These are phyloP conservation scores for Prunus dulcis DNA, from an alignment of 306 rosid species.

Conservation along the genomic window DNA sequence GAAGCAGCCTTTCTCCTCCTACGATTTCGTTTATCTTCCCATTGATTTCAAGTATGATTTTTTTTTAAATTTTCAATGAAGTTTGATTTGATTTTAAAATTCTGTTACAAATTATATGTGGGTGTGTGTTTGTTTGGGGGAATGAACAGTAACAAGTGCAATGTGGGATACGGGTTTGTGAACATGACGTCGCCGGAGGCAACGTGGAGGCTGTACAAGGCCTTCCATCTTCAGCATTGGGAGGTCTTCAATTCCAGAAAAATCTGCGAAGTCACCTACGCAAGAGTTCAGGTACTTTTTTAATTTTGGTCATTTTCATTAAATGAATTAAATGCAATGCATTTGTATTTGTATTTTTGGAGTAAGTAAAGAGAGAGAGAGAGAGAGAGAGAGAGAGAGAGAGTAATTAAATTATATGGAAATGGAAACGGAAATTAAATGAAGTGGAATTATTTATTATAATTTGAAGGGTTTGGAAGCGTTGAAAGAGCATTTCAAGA, in stretches of 20 bases:
- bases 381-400: neutral
- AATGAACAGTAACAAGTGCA: conserved; percentile 81
- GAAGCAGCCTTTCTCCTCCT: conserved; percentile 65
- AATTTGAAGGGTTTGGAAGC: conserved; percentile 74
- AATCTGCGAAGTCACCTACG: conserved; percentile 86
- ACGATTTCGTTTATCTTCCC: conserved; percentile 90
- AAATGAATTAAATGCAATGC: too few species aligned
- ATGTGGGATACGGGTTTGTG: conserved; percentile 96
- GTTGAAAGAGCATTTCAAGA: conserved; percentile 89
- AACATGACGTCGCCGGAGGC: conserved; percentile 92
- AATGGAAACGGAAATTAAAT: too few species aligned
- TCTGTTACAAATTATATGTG: too few species aligned
- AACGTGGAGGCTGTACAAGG: conserved; percentile 73
- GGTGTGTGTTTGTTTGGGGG: neutral
- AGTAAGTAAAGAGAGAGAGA: too few species aligned
- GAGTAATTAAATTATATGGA: neutral
- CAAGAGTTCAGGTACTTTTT: conserved; percentile 70
- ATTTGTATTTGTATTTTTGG: too few species aligned
- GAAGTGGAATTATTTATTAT: too few species aligned
- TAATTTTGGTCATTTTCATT: neutral
- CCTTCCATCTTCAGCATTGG: conserved; percentile 91
- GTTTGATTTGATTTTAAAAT: neutral
- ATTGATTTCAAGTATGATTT: conserved; percentile 82
- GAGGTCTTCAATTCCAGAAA: conserved; percentile 91
- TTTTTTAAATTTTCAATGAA: neutral